Base-by-base conservation (phyloP, 2,329 filamentous ascomycete species). In the Aspergillus sp. region DNA sequence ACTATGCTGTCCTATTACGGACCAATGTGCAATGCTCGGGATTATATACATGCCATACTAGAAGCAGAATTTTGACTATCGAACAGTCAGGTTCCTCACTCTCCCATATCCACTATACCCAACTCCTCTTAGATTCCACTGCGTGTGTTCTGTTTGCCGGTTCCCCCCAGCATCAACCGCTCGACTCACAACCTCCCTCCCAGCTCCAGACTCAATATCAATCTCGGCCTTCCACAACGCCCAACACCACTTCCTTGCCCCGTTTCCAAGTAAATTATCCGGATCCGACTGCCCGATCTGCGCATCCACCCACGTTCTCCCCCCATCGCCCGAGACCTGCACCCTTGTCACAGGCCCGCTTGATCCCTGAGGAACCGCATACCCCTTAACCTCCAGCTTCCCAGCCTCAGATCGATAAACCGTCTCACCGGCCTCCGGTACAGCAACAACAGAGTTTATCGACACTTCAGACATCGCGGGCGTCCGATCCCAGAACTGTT, bases 41-140 rank as follows among this genome's bases (percentile, higher is more conserved):
- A 7, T 21, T 44, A 39, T 39, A 24, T 39, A 50, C 50, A 21
- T 50, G 21, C 47, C n/a, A 21, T 14, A 19, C 31, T n/a, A 35
- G 19, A 27, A 33, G 11, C 46, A 35, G 24, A 6, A 11, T 14
- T 43, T 14, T 24, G 12, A 24, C 45, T 64, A 69, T 41, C 73
- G 40, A 55, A 85, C 68, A 31, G 76, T 79, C 55, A 86, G 63
- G 40, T 80, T 76, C 62, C 72, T 79, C 31, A 75, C 77, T 63
- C 84, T 80, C 2, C 84, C 84, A 70, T 82, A 86, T 1, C 82
- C 84, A 70, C 85, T 84, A 70, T 86, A 87, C 27, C 76, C 82
- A 5, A 86, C 82, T 0, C 84, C 84, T 56, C 84, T 75, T 58
- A 84, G 69, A 68, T 86, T 86, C 84, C 84, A 87, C 64, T 79